These are phyloP conservation scores for Halophytophthora polymorphica DNA, from an alignment of 352 stramenopile genomes.

Conservation along the genomic window DNA sequence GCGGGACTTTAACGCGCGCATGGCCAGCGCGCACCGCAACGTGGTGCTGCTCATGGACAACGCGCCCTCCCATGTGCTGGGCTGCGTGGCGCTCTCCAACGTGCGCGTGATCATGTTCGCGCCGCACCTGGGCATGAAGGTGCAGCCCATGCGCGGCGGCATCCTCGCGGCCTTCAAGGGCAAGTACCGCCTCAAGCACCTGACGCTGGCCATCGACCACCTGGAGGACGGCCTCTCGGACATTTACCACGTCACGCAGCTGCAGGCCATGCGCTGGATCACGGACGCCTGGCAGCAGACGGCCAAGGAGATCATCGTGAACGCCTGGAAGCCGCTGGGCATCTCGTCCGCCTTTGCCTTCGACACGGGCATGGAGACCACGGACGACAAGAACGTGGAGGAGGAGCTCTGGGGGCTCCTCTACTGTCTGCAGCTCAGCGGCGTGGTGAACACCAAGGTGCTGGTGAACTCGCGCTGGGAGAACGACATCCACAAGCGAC, in stretches of 20 bases:
- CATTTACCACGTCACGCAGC: constrained; percentile 80
- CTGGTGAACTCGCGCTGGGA: constrained; percentile 87
- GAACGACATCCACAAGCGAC: constrained; percentile 87
- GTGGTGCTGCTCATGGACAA: constrained; percentile 87
- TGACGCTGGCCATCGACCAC: constrained; percentile 82
- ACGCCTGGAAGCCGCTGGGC: constrained; percentile 74
- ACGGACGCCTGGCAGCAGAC: constrained; percentile 81
- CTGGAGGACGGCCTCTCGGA: constrained; percentile 73
- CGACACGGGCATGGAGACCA: constrained; percentile 45
- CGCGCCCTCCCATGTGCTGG: constrained; percentile 78
- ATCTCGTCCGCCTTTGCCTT: constrained; percentile 64
- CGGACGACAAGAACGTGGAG: constrained; percentile 83
- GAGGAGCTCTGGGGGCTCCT: constrained; percentile 84
- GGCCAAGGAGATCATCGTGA: constrained; percentile 72
- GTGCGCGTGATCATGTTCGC: constrained; percentile 86
- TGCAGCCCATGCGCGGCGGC: constrained; percentile 82
- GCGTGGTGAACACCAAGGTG: constrained; percentile 84
- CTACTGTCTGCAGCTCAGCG: constrained; percentile 83
- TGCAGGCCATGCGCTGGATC: constrained; percentile 87
- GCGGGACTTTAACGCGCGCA: constrained; percentile 81
- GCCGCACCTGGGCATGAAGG: constrained; percentile 80
- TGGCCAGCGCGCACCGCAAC: constrained; percentile 80
- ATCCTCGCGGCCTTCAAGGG: constrained; percentile 84
- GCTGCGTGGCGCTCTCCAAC: constrained; percentile 80
- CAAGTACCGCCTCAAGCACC: constrained; percentile 84